phyloP scores from a whole-genome alignment of 306 rosid species.

The Vigna hirtella region DNA sequence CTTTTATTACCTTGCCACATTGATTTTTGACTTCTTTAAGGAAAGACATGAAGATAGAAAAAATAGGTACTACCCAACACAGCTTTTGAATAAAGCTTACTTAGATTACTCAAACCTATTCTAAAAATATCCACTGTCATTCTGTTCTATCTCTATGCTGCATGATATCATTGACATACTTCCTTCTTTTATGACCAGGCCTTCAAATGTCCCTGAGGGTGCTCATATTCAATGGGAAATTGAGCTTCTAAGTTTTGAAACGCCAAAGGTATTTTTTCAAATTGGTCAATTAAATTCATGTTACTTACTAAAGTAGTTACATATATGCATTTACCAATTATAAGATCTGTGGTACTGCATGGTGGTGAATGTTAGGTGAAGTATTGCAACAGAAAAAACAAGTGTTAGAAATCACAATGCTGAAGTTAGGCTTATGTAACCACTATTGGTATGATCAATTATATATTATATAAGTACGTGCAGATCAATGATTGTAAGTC shows the following conservation, averaged over 20 bases:
- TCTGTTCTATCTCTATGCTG: slow-evolving; percentile 35
- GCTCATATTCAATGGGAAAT: slow-evolving; percentile 95
- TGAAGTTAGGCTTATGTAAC: neutral
- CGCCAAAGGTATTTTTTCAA: slow-evolving; percentile 69
- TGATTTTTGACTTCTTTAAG: no score
- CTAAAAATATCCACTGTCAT: slow-evolving; percentile 6
- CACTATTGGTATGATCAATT: no score
- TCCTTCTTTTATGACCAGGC: slow-evolving; percentile 58
- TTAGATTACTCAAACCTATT: no score
- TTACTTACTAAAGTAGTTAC: slow-evolving; percentile 9
- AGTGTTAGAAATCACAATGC: slow-evolving; percentile 29
- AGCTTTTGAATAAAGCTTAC: no score
- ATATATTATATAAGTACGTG: no score
- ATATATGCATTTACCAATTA: neutral
- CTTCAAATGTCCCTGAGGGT: slow-evolving; percentile 85
- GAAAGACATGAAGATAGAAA: no score
- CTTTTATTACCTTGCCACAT: no score
- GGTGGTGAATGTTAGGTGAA: slow-evolving; percentile 1
- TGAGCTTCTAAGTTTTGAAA: slow-evolving; percentile 94
- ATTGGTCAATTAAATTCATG: slow-evolving; percentile 35
- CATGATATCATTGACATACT: slow-evolving; percentile 37
- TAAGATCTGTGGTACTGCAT: slow-evolving; percentile 1
- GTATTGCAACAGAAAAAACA: neutral
- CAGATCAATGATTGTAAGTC: no score
- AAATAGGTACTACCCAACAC: no score